These are phyloP conservation scores for Kodamaea ohmeri DNA, from an alignment of 1,139 yeast genomes.

Conservation along the genomic window DNA sequence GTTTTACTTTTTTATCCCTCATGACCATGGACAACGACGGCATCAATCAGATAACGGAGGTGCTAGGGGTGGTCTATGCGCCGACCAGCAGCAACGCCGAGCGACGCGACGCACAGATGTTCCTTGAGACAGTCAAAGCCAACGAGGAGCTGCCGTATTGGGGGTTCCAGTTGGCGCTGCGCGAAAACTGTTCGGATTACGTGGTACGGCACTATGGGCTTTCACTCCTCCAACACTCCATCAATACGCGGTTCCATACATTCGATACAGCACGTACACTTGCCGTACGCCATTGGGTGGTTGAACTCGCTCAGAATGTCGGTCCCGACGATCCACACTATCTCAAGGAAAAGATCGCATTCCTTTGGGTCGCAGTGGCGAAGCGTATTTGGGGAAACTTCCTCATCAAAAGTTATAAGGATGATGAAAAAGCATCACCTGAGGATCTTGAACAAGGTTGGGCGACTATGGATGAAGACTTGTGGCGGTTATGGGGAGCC, in stretches of 20 bases:
- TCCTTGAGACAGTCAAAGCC: slow-evolving; percentile 71
- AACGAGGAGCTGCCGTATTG: slow-evolving; percentile 85
- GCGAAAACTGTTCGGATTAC: slow-evolving; percentile 57
- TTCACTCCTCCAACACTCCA: slow-evolving; percentile 71
- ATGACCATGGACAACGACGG: slow-evolving; percentile 62
- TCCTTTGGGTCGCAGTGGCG: slow-evolving; percentile 90
- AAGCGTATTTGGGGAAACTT: slow-evolving; percentile 86
- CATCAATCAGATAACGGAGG: slow-evolving; percentile 66
- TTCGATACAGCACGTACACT: slow-evolving; percentile 60
- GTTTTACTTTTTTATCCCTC: neutral
- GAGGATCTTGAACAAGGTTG: slow-evolving; percentile 66
- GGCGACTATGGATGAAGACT: slow-evolving; percentile 80
- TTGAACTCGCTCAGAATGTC: slow-evolving; percentile 67
- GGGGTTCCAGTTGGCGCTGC: slow-evolving; percentile 83
- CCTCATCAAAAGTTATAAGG: slow-evolving; percentile 24
- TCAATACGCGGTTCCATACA: slow-evolving; percentile 53
- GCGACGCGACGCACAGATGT: slow-evolving; percentile 66
- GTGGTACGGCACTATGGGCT: slow-evolving; percentile 90
- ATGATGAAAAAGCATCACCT: slow-evolving; percentile 12
- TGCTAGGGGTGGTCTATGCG: slow-evolving; percentile 75
- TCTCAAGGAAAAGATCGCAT: slow-evolving; percentile 84
- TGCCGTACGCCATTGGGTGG: slow-evolving; percentile 79
- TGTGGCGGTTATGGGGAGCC: slow-evolving; percentile 71
- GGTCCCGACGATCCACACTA: slow-evolving; percentile 77
- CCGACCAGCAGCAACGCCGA: slow-evolving; percentile 64